Evolutionary conservation across 1,139 yeast genomes (phyloP), one percentile per base, ranked within the genome.

Genomic region (Ogataea hybrid): DNA sequence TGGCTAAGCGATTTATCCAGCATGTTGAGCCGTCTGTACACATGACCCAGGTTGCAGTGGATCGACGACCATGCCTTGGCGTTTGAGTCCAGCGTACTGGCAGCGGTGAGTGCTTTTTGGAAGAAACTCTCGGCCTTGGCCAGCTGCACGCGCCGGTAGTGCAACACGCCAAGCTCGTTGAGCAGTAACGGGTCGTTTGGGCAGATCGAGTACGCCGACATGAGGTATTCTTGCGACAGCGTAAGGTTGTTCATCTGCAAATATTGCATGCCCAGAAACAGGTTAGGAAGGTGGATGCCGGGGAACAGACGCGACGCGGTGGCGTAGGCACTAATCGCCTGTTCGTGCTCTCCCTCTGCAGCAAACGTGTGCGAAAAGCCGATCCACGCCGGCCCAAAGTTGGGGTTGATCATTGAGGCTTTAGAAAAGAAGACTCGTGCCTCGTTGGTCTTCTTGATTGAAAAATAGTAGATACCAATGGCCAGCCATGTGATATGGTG

Each of bases 321-420:
- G 1, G 97, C 92, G 64, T 90, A 94, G 0, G 98, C 98, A 46
- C 96, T 84, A 16, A 92, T 84, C 1, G 98, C 98, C 63, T 94
- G 98, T 61, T 94, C 99, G 58, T 94, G 97, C 63, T 94, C 99
- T 8, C 97, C 96, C 62, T 94, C 98, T 2, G 87, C 84, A 0
- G 97, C 97, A 73, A 89, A 94, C 0, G 98, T 90, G 59, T 92
- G 97, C 1, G 97, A 97, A 69, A 94, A 94, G 1, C 97, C 98
- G 36, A 94, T 81, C 98, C 98, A 94, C 1, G 97, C 96, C 42
- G 87, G 94, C 0, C 95, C 95, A 67, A 87, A 89, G 52, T 84
- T 86, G 1, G 98, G 96, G 53, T 88, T 84, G 51, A 90, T 65
- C 53, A 89, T 73, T 0, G 97, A 88, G 0, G 97, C 92, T 61